Evolutionary conservation across 2,329 filamentous ascomycete species (phyloP), one percentile per base, ranked within the genome.

Genomic region (Phaeoacremonium minimum): DNA sequence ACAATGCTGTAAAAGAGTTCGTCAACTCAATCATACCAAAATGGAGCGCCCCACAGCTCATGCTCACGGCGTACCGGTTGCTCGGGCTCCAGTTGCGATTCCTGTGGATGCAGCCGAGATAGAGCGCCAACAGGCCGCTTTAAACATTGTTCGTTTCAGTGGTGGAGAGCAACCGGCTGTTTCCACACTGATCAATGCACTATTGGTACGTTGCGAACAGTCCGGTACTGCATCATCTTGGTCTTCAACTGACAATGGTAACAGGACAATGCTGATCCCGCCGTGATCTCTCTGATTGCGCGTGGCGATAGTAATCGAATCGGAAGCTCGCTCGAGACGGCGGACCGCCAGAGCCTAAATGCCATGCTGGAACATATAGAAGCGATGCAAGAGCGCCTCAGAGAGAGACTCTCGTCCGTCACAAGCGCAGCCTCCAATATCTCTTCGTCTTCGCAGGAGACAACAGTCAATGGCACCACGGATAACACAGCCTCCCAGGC

Each of bases 361-460:
- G 64, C 66, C 22, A 67, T 75, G 52, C 61, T 74, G 8, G 59
- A 61, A 14, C 66, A 71, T 40, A 61, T 69, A 43, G 64, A 75
- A 31, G 56, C 61, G 16, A 56, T 75, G 53, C 57, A 56, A 22
- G 50, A 53, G n/a, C 56, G 55, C 14, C 68, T 77, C 43, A 58
- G 46, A 13, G 36, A 39, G 14, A 32, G 30, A 16, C 30, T 32
- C 15, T 12, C 15, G 30, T 8, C 30, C n/a, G n/a, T n/a, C n/a
- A n/a, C n/a, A n/a, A n/a, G n/a, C n/a, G n/a, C n/a, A n/a, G n/a
- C n/a, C n/a, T n/a, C n/a, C n/a, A n/a, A n/a, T n/a, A n/a, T n/a
- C n/a, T n/a, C n/a, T n/a, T n/a, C n/a, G n/a, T n/a, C n/a, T n/a
- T n/a, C n/a, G n/a, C n/a, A n/a, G n/a, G n/a, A n/a, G n/a, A n/a